These are phyloP conservation scores for Geotrichum histeridarum DNA, from an alignment of 1,139 yeast genomes.

Conservation along the genomic window DNA sequence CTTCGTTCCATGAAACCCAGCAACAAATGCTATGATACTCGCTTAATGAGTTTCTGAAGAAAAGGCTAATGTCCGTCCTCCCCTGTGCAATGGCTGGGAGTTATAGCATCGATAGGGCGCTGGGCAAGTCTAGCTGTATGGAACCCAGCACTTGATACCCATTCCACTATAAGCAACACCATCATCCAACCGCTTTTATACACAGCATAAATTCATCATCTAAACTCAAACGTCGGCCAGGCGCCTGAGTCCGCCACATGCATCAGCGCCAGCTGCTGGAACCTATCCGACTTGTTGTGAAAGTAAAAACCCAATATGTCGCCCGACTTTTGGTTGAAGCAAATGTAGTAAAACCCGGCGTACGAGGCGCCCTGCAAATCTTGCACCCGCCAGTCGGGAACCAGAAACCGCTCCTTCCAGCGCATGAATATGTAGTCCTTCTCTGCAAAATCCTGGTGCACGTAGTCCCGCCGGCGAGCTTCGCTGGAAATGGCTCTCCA, in stretches of 20 bases:
- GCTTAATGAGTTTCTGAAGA: too few species aligned
- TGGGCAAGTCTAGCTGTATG: too few species aligned
- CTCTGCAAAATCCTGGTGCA: constrained; percentile 33
- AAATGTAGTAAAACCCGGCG: constrained; percentile 88
- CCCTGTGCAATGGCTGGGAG: too few species aligned
- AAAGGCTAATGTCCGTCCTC: too few species aligned
- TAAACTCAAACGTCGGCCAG: constrained; percentile 39
- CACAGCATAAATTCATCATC: constrained; percentile 22
- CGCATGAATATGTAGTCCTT: constrained; percentile 72
- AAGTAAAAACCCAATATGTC: constrained; percentile 73
- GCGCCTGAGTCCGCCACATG: constrained; percentile 44
- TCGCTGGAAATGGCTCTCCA: constrained; percentile 43
- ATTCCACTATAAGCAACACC: too few species aligned
- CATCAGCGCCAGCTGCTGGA: constrained; percentile 58
- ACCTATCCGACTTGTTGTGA: constrained; percentile 70
- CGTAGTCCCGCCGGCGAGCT: constrained; percentile 31
- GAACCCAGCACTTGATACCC: too few species aligned
- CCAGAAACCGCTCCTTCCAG: constrained; percentile 86
- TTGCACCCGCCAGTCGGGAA: constrained; percentile 71
- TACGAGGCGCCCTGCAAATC: constrained; percentile 67
- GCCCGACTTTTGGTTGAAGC: constrained; percentile 73
- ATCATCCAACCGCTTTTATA: too few species aligned
- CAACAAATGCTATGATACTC: too few species aligned
- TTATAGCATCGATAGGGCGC: too few species aligned
- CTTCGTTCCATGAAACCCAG: too few species aligned